Base-by-base conservation (phyloP, 2,329 filamentous ascomycete species). In the Exophiala xenobiotica region DNA sequence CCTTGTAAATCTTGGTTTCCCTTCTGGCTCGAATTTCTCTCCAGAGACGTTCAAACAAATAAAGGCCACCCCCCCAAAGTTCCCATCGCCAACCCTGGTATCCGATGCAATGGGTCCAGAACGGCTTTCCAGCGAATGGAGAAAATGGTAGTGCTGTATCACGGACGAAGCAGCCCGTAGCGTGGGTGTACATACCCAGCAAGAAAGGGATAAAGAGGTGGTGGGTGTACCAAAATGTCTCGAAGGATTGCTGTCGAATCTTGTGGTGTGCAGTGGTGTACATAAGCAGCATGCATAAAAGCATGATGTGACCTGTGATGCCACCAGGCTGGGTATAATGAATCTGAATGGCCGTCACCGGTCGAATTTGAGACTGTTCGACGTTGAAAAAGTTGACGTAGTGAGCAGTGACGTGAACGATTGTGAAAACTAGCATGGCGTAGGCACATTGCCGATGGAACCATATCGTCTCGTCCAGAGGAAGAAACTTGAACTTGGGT, bases 311-410 rank as follows among this genome's bases (percentile, higher is more conserved):
- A 5, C 93, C 93, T 2, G 93, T 99, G 57, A 97, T 87, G 55
- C 93, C 93, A 64, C 90, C 91, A 43, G 90, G 81, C 67, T 96
- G 82, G 1, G 82, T 80, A 68, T 96, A 99, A 70, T 97, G 93
- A 58, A 97, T 96, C 65, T 97, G 79, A 5, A 97, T 72, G 3
- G 93, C 93, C 3, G 83, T 82, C 40, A 88, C 80, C 2, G 86
- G 85, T 46, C 93, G 85, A 47, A 96, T 80, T 67, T 96, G 90
- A 0, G 79, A 82, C 62, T 83, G 81, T 70, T 99, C 93, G 57
- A 99, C 88, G 64, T 96, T 96, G 79, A 85, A 97, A 74, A 99
- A 99, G 76, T 99, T 99, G 76, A 97, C 89, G 65, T 99, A 99
- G 72, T 99, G 93, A 44, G 83, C 83, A 11, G 78, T 67, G 1